phyloP scores from a whole-genome alignment of 805 yeast species.

The Candida pseudoglaebosa region DNA sequence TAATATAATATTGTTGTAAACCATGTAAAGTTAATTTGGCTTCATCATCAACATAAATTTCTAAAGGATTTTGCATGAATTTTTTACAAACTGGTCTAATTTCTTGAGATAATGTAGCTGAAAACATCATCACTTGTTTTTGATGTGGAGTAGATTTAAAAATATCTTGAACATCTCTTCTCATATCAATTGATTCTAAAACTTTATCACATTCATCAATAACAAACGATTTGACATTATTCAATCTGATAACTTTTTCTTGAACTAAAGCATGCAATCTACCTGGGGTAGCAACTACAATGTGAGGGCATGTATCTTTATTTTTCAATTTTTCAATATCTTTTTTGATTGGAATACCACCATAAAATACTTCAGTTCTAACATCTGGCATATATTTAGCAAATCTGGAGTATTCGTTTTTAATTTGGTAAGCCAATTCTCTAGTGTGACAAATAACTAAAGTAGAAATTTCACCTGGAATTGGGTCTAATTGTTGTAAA shows the following conservation, averaged over 20 bases:
- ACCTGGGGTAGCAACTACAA: constrained; percentile 98
- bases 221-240: constrained; percentile 89
- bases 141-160: constrained; percentile 97
- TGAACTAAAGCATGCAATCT: constrained; percentile 91
- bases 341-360: constrained; percentile 84
- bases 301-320: constrained; percentile 93
- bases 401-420: constrained; percentile 95
- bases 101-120: constrained; percentile 92
- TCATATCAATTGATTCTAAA: constrained; percentile 86
- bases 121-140: constrained; percentile 99
- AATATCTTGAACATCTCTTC: constrained; percentile 97
- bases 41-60: constrained; percentile 96
- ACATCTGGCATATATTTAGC: constrained; percentile 98
- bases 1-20: constrained; percentile 92
- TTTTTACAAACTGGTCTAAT: constrained; percentile 96
- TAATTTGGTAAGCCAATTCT: constrained; percentile 97
- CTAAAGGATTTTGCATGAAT: constrained; percentile 97
- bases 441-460: constrained; percentile 97
- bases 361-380: constrained; percentile 93
- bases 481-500: constrained; percentile 94
- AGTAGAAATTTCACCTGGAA: constrained; percentile 93
- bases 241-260: constrained; percentile 82
- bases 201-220: constrained; percentile 99
- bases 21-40: constrained; percentile 97
- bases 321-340: constrained; percentile 85